phyloP scores from a whole-genome alignment of 768 basidiomycete genomes.

The Suillus placidus region DNA sequence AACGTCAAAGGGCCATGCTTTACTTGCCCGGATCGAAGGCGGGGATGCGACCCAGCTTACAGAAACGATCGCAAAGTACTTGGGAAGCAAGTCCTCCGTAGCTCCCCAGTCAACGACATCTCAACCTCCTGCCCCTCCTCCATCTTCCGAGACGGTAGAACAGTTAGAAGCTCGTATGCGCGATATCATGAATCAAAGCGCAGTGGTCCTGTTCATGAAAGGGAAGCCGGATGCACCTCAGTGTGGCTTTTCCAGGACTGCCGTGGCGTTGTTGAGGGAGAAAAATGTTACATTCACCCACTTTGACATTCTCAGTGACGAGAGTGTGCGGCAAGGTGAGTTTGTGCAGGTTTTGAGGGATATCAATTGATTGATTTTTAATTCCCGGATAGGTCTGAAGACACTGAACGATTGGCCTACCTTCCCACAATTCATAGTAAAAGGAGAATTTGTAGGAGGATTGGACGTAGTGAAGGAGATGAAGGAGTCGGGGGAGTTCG shows the following conservation, averaged over 20 bases:
- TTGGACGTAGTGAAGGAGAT: conserved; percentile 92
- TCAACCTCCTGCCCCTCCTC: conserved; percentile 23
- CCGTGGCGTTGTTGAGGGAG: conserved; percentile 66
- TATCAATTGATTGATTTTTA: not conserved
- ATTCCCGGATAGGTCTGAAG: conserved; percentile 55
- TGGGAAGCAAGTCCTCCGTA: conserved; percentile 33
- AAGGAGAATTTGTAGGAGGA: conserved; percentile 94
- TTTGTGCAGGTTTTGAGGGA: conserved; percentile 11
- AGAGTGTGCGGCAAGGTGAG: conserved; percentile 78
- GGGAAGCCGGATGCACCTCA: conserved; percentile 75
- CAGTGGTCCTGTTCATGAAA: conserved; percentile 91
- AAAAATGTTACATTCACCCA: conserved; percentile 66
- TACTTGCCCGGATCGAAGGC: conserved; percentile 78
- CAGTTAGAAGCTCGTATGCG: conserved; percentile 67
- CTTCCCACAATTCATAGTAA: conserved; percentile 82
- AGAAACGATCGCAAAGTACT: conserved; percentile 60
- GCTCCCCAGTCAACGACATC: conserved; percentile 14
- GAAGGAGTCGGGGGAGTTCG: conserved; percentile 77
- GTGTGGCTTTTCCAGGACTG: conserved; percentile 85
- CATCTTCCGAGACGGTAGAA: conserved; percentile 58
- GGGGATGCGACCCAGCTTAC: conserved; percentile 75
- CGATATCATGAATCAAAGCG: conserved; percentile 74
- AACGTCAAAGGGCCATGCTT: conserved; percentile 74
- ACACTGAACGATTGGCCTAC: conserved; percentile 90
- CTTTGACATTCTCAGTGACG: conserved; percentile 86